Percentiles rank a stretch among this genome's conserved stretches.
phyloP scores from a whole-genome alignment of 2,329 filamentous ascomycete species.

The Emydomyces testavorans region DNA sequence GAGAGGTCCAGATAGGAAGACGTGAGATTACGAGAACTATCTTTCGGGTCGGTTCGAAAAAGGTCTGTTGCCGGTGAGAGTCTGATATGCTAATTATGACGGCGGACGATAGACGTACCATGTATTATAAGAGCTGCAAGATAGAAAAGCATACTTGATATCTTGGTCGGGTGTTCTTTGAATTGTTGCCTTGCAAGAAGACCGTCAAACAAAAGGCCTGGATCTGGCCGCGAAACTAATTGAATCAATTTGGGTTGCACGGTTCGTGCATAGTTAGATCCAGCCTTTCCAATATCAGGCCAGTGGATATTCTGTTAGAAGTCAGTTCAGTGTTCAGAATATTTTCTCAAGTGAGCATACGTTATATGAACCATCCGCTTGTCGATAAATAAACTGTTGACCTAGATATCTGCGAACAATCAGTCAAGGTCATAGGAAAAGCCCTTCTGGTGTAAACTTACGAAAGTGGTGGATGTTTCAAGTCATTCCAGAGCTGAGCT shows the following conservation, averaged over 20 bases:
- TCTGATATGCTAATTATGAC: not conserved
- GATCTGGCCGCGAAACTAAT: constrained; percentile 19
- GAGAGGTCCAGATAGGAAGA: constrained; percentile 41
- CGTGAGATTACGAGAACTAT: constrained; percentile 28
- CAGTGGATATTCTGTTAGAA: constrained; percentile 17
- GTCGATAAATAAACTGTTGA: constrained; percentile 24
- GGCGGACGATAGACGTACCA: constrained; percentile 20
- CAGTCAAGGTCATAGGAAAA: constrained; percentile 35
- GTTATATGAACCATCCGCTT: constrained; percentile 23
- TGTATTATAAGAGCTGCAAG: constrained; percentile 44
- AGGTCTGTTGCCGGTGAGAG: constrained; percentile 30
- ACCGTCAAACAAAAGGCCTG: constrained; percentile 21
- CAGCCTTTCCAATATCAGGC: constrained; percentile 21
- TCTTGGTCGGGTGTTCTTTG: constrained; percentile 32
- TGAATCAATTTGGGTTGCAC: constrained; percentile 17
- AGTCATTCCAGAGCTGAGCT: constrained; percentile 23
- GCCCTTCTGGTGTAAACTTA: constrained; percentile 21
- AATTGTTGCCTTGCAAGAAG: constrained; percentile 16
- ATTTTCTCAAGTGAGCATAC: constrained; percentile 10
- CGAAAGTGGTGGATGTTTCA: constrained; percentile 25
- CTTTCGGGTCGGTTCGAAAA: constrained; percentile 30
- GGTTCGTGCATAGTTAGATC: constrained; percentile 22
- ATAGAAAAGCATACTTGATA: constrained; percentile 41
- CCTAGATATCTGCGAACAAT: constrained; percentile 39
- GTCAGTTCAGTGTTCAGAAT: not conserved